Conservation (phyloP, 2,329 filamentous ascomycete genomes). For the Pseudogymnoascus sp. region DNA sequence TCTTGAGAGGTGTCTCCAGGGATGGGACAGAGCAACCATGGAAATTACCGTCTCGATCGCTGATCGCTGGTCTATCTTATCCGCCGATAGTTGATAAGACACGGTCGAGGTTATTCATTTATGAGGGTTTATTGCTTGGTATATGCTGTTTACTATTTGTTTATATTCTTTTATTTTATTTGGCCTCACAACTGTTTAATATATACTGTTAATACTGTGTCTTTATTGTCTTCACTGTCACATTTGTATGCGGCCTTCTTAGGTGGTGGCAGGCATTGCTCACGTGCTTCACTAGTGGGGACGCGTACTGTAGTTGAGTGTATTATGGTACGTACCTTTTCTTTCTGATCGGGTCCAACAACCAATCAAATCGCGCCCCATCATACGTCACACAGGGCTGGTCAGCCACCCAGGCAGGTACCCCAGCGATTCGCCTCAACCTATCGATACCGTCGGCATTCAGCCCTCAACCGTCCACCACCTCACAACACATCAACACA, state of each 20-base stretch:
- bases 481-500: neutral
- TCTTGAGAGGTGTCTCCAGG: neutral
- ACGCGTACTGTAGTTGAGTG: neutral
- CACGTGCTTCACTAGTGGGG: neutral
- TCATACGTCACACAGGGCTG: neutral
- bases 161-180: neutral
- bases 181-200: neutral
- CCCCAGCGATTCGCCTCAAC: slow-evolving; percentile 8
- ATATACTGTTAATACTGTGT: neutral
- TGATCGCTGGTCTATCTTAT: neutral
- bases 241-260: neutral
- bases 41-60: neutral
- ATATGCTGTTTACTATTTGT: neutral
- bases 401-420: slow-evolving; percentile 10
- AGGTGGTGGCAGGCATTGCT: neutral
- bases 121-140: neutral
- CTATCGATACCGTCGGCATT: slow-evolving; percentile 2
- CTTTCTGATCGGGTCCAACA: neutral
- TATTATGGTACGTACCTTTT: neutral
- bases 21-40: neutral
- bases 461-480: neutral
- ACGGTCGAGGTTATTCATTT: neutral
- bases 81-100: neutral
- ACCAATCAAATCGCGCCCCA: neutral
- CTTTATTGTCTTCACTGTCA: neutral